Base-by-base conservation (phyloP, 78 protist genomes). In the Polysphondylium violaceum region DNA sequence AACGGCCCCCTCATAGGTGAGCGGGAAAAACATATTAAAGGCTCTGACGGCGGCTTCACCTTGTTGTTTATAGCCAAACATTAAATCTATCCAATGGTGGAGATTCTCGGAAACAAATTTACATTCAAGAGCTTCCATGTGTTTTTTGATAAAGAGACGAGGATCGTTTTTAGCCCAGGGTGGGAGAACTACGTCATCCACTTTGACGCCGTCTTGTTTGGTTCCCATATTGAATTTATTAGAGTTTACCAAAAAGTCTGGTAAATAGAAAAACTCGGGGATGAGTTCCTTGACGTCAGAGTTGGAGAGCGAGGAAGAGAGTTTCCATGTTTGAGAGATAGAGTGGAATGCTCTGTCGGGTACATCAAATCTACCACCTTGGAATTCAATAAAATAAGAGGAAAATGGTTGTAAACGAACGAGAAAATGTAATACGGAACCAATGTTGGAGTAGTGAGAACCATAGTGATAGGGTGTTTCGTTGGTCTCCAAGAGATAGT, bases 21-120 rank as follows among this genome's bases (percentile, higher is more conserved):
- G 65, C 6, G 95, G 96, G 78, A 89, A 92, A 94, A 95, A 99
- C 38, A 94, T 68, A 29, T 99, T 99, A 65, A 6, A 8, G 0
- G 99, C 98, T 33, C 36, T 64, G 44, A 36, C 94, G 1, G 99
- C 98, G n/a, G 59, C 97, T 53, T 50, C 56, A 29, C 99, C 99
- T 1, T 65, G 73, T 95, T 99, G 99, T 89, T 97, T 97, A 92
- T 23, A 61, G 25, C 99, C 99, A 68, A 98, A 99, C 74, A 99
- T 92, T 33, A 99, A 90, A 88, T 99, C 99, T 41, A 99, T 97
- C 99, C 99, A 99, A 51, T 87, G 17, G 71, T 97, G 98, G 58
- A 99, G 94, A 60, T 93, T 68, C 29, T 33, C 93, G 0, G 97
- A 73, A 35, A 98, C 99, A 67, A 86, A 86, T 9, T 63, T 90